phyloP scores from a whole-genome alignment of 441 rosid genomes.

The Populus hybrid region DNA sequence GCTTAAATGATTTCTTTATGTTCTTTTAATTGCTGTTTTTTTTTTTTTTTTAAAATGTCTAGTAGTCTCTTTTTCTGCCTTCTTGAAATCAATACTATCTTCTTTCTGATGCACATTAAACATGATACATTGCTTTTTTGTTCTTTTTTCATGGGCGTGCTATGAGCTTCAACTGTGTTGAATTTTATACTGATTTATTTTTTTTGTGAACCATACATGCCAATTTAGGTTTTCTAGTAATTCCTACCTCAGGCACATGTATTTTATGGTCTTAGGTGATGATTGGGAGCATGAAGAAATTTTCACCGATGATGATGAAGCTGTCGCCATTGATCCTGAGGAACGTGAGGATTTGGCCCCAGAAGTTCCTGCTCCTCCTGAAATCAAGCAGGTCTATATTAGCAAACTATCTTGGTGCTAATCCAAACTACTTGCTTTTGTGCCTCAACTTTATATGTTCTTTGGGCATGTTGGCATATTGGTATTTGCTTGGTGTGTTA shows the following conservation, averaged over 20 bases:
- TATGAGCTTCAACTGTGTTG: background rate
- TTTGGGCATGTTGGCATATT: background rate
- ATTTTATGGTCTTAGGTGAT: conserved; percentile 57
- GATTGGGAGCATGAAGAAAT: conserved; percentile 99
- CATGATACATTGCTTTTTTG: background rate
- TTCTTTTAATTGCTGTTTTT: background rate
- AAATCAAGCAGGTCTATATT: conserved; percentile 72
- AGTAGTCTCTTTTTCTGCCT: background rate
- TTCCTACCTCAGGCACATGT: conserved; percentile 3
- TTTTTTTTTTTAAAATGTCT: background rate
- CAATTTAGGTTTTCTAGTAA: background rate
- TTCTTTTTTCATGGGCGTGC: background rate
- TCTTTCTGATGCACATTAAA: background rate
- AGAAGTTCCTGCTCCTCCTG: conserved; percentile 96
- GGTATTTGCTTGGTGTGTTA: conserved; percentile 6
- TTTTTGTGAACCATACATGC: background rate
- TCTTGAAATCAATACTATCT: background rate
- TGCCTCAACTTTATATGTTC: background rate
- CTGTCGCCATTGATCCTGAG: conserved; percentile 85
- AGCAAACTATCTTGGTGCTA: background rate
- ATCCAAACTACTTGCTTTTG: background rate
- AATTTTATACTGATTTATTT: background rate
- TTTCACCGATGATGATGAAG: conserved; percentile 98
- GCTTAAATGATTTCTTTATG: background rate
- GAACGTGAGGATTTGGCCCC: conserved; percentile 94